Conservation (phyloP, 2,329 filamentous ascomycete genomes). For the Graphilbum ipis-grandicollis region DNA sequence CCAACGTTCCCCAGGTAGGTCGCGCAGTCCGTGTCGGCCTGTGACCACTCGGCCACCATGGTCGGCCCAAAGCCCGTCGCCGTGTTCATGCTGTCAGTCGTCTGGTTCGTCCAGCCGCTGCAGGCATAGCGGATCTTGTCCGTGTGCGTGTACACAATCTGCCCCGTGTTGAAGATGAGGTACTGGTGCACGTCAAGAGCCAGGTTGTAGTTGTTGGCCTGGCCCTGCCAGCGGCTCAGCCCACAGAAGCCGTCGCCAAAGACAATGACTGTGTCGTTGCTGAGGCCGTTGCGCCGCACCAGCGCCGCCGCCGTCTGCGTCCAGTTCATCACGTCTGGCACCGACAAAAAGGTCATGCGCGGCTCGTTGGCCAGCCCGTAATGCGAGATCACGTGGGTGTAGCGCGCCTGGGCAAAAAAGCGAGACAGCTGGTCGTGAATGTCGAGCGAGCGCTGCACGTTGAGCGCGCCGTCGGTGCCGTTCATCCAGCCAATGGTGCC, state of each 20-base stretch:
- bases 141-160: conserved; percentile 66
- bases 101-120: conserved; percentile 68
- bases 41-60: conserved; percentile 91
- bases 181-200: conserved; percentile 97
- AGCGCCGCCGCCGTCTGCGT: conserved; percentile 54
- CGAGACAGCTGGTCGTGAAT: conserved; percentile 72
- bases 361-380: conserved; percentile 95
- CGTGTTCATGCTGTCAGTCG: conserved; percentile 52
- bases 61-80: conserved; percentile 78
- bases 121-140: conserved; percentile 81
- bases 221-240: conserved; percentile 75
- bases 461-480: conserved; percentile 65
- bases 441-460: conserved; percentile 67
- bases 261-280: conserved; percentile 45
- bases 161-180: conserved; percentile 86
- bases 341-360: conserved; percentile 58
- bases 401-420: conserved; percentile 88
- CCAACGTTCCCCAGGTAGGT: conserved; percentile 76
- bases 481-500: conserved; percentile 78
- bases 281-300: conserved; percentile 59
- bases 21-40: conserved; percentile 93
- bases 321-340: conserved; percentile 58
- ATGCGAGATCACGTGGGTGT: conserved; percentile 79
- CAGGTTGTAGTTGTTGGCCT: conserved; percentile 54
- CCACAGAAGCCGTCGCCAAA: conserved; percentile 95